Conservation (phyloP, 1,284 basidiomycete genomes). For the Schizophyllum commune region DNA sequence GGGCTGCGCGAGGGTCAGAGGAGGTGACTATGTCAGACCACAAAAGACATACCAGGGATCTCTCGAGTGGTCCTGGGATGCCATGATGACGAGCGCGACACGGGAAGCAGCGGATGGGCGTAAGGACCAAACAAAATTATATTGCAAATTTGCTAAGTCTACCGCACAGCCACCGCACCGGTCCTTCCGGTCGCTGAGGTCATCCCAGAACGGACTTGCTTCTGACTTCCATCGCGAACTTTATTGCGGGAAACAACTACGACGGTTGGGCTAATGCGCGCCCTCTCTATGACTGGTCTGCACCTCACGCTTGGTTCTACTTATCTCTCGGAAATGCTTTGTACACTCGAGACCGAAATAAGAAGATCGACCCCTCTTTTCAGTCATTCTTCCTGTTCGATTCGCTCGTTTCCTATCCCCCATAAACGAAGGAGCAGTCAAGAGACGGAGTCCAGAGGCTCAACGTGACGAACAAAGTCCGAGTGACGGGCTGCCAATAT, state of each 20-base stretch:
- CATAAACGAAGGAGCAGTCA: too few species aligned
- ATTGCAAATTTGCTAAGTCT: background rate
- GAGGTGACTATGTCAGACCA: background rate
- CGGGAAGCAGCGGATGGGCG: background rate
- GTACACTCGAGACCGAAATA: too few species aligned
- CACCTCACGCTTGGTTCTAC: too few species aligned
- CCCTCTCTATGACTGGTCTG: too few species aligned
- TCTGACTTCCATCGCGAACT: background rate
- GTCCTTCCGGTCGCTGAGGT: background rate
- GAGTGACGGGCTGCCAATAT: too few species aligned
- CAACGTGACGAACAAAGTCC: too few species aligned
- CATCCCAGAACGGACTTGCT: background rate
- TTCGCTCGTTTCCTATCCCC: too few species aligned
- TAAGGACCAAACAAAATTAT: background rate
- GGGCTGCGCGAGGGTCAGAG: conserved; percentile 48
- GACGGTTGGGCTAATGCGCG: too few species aligned
- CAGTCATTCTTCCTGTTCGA: too few species aligned
- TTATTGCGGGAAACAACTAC: background rate
- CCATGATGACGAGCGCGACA: conserved; percentile 34
- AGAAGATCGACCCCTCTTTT: too few species aligned
- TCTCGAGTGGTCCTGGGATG: conserved; percentile 87
- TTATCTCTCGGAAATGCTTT: too few species aligned
- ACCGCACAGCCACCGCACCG: background rate
- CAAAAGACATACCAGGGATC: conserved; percentile 72
- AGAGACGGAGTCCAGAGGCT: too few species aligned